Evolutionary conservation across 2,329 filamentous ascomycete species (phyloP), one percentile per base, ranked within the genome.

Genomic region (Xylaria sp.): DNA sequence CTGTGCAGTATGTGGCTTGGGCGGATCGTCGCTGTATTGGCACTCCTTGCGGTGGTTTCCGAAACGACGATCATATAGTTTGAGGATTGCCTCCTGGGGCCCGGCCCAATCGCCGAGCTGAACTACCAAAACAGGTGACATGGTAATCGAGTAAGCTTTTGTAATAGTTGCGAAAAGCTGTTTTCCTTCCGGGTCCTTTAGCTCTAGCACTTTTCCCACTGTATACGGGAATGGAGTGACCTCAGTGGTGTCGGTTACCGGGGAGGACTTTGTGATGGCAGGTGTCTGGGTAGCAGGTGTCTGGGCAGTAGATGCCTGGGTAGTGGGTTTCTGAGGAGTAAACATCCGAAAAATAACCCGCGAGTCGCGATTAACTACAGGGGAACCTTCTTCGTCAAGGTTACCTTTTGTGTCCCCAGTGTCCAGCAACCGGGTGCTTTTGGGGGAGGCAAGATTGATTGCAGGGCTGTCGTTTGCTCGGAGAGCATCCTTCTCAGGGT

Each of bases 31-130:
- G 17, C 42, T 47, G 1, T 6, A 19, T 19, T 8, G 17, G 6
- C 2, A 3, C 42, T 19, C 5, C 42, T 19, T 47, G 14, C n/a
- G 42, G 5, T 14, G 14, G 42, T 47, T 19, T 19, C 42, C 42
- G 42, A 47, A 47, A n/a, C 42, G 42, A 19, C 42, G 42, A 47
- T 47, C 42, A 19, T 47, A 47, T n/a, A 47, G 42, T 19, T 47
- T 47, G n/a, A 47, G 42, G 42, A 47, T 17, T 47, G 17, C 42
- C 17, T 47, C 42, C 42, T 47, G 42, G 5, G 42, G 42, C 42
- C 42, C 42, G 8, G 3, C n/a, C 42, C 42, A 47, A 21, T 19
- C 8, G 14, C n/a, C 17, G 14, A 47, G 17, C 42, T 19, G 42
- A 47, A 47, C 42, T 47, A 17, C 42, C 5, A 47, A 4, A 19